Percentiles rank a stretch among this genome's conserved stretches.
Conservation (phyloP, 2,329 filamentous ascomycete genomes). For the Cladorrhinum sp. region DNA sequence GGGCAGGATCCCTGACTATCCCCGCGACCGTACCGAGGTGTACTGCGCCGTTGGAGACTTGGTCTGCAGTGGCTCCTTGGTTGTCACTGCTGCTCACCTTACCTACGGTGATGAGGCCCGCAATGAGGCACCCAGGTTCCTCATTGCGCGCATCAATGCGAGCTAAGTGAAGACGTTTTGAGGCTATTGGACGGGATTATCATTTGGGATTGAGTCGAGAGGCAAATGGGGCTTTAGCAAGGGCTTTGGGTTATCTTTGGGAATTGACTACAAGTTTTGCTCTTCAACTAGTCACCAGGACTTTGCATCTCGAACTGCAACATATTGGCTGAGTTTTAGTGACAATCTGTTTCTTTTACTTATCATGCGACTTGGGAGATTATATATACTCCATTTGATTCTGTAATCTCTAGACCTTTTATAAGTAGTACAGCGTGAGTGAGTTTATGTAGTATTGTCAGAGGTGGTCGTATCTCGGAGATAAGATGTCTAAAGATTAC, state of each 20-base stretch:
- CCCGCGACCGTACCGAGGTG: constrained; percentile 33
- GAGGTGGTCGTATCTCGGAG: too few relatives aligned
- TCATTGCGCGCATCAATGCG: constrained; percentile 11
- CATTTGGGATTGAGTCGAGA: background rate
- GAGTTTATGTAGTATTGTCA: too few relatives aligned
- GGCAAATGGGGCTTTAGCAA: background rate
- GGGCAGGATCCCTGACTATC: constrained; percentile 39
- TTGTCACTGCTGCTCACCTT: constrained; percentile 36
- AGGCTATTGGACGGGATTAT: background rate
- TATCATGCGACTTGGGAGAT: too few relatives aligned
- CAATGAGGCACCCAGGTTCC: constrained; percentile 14
- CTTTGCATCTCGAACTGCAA: too few relatives aligned
- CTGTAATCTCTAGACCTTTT: too few relatives aligned
- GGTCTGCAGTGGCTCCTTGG: constrained; percentile 33
- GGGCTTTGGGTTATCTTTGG: background rate
- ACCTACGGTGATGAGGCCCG: constrained; percentile 14
- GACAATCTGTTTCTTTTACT: too few relatives aligned
- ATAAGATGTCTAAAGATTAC: too few relatives aligned
- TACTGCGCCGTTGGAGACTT: constrained; percentile 37
- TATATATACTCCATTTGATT: too few relatives aligned
- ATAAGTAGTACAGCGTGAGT: too few relatives aligned
- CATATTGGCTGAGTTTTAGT: too few relatives aligned
- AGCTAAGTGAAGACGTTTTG: background rate
- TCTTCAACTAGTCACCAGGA: background rate
- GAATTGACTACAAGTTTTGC: constrained; percentile 1